Evolutionary conservation across 208 protist species (phyloP).

Genomic region (Trichomonas tenax): DNA sequence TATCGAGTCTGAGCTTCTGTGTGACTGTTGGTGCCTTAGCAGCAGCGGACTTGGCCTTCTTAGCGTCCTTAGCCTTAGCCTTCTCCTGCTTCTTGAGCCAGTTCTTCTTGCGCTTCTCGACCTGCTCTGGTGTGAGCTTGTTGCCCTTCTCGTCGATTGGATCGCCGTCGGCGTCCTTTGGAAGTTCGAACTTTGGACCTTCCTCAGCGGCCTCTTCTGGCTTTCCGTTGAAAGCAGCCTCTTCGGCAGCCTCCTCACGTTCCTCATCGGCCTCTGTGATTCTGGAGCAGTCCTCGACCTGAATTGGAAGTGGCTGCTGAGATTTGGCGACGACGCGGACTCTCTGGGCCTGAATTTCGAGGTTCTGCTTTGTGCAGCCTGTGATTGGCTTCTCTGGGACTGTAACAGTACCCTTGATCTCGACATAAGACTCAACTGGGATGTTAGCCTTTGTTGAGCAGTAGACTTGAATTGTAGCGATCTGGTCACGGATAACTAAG

Average conservation of each 20-base stretch:
- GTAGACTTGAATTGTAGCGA: conserved; percentile 24
- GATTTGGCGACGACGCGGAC: background rate
- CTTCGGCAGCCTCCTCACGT: background rate
- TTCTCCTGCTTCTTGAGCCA: background rate
- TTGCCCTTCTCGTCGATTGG: background rate
- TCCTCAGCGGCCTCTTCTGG: background rate
- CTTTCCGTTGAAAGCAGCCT: background rate
- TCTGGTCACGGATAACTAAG: conserved; percentile 8
- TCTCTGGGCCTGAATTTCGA: conserved; percentile 18
- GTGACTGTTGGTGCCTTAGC: background rate
- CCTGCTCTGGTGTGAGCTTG: background rate
- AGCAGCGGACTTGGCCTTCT: background rate
- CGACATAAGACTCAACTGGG: conserved; percentile 28
- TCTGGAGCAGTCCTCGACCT: background rate
- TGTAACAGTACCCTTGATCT: conserved; percentile 20
- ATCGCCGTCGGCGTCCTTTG: background rate
- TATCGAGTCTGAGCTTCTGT: conserved; percentile 26
- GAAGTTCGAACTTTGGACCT: background rate
- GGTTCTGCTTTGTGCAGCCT: background rate
- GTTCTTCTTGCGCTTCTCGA: background rate
- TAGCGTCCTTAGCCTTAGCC: background rate
- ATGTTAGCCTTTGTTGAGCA: background rate
- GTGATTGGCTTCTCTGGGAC: conserved; percentile 5
- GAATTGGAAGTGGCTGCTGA: background rate
- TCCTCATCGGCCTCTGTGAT: background rate